These are phyloP conservation scores for Neonothopanus nambi DNA, from an alignment of 1,284 basidiomycete species.

Conservation along the genomic window DNA sequence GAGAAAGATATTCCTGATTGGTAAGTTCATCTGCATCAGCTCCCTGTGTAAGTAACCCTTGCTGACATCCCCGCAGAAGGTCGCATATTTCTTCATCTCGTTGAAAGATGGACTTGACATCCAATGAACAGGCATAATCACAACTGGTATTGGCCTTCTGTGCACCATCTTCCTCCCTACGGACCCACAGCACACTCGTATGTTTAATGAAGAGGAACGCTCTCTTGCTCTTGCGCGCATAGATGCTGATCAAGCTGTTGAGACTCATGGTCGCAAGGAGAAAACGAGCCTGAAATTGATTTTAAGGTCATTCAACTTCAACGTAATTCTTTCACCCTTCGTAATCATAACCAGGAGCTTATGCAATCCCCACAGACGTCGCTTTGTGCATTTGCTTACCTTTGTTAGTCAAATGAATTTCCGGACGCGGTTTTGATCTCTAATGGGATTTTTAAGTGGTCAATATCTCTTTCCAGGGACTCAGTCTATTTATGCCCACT, in stretches of 20 bases:
- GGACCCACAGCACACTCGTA: conserved; percentile 35
- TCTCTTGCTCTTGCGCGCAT: conserved; percentile 37
- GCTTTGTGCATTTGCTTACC: conserved; percentile 30
- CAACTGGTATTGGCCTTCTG: conserved; percentile 34
- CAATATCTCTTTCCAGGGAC: conserved; percentile 43
- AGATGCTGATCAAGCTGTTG: conserved; percentile 36
- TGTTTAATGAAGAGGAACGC: conserved; percentile 37
- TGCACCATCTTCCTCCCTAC: conserved; percentile 37
- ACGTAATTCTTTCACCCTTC: conserved; percentile 25
- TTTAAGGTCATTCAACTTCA: conserved; percentile 37
- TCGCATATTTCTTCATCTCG: neutral
- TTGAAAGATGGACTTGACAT: neutral
- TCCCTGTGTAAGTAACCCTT: neutral
- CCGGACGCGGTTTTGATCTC: neutral
- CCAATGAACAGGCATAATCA: conserved; percentile 35
- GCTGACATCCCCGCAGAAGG: neutral
- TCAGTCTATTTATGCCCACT: conserved; percentile 43
- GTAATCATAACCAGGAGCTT: neutral
- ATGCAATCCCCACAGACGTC: conserved; percentile 27
- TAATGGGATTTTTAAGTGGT: conserved; percentile 21
- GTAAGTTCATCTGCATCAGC: conserved; percentile 18
- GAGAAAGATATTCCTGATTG: conserved; percentile 44
- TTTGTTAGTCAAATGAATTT: conserved; percentile 10
- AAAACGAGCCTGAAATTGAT: conserved; percentile 33
- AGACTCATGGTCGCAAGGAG: conserved; percentile 34